Base-by-base conservation (phyloP, 495 filamentous ascomycete species). In the Parachaetomium inaequale region DNA sequence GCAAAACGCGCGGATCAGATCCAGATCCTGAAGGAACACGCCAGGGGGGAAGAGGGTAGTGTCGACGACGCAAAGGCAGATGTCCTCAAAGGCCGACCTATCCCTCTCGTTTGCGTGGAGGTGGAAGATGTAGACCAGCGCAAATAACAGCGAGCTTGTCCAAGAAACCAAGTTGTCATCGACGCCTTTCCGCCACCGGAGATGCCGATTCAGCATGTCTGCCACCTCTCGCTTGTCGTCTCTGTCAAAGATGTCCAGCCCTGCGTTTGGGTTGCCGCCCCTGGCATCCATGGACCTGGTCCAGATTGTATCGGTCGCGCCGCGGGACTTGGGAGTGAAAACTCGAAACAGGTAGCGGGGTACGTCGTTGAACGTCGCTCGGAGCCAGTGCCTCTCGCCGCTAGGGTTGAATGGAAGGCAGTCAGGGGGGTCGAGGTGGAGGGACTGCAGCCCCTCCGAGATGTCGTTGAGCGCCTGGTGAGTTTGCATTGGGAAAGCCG, bases 301-400 rank as follows among this genome's bases (percentile, higher is more conserved):
- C 46, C 46, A 50, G 46, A 50, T 26, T 28, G 5, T 26, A 12
- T 50, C 46, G 46, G 46, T 50, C 2, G 7, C 7, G 12, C 46
- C 46, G 23, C 46, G 25, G 46, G 46, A 50, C 12, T 14, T 28
- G 23, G 46, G 46, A 17, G 46, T 50, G 25, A 21, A 50, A 11
- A 50, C 46, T 6, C 46, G 46, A 50, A 50, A 50, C 25, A 50
- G 23, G 46, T 50, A 50, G 25, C 46, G 46, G 25, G 46, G 46
- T 12, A 50, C 46, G 23, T 50, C 25, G n/a, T n/a, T n/a, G 23
- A 50, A 50, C n/a, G 23, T 50, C 3, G 6, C 46, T 17, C 12
- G 23, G 25, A 50, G 23, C 46, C 46, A 50, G n/a, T 7, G 2
- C 0, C 11, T 26, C 8, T 15, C 46, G 7, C 23, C 25, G 23